A percentile compares a stretch with the other conserved stretches of the same genome.
phyloP scores from a whole-genome alignment of 345 rosid genomes.

The Psidium friedrichsthalianum region DNA sequence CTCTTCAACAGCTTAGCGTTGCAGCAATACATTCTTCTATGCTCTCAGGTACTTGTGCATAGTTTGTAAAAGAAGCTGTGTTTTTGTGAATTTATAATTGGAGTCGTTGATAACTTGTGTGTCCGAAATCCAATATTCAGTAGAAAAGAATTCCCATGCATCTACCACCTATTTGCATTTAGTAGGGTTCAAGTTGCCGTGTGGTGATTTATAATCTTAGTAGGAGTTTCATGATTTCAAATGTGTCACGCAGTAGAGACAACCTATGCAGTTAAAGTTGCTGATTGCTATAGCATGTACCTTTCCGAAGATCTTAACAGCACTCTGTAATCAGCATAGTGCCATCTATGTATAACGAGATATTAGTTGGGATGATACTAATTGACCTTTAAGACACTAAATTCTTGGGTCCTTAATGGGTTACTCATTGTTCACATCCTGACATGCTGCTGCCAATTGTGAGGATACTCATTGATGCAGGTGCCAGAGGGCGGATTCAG shows the following conservation, averaged over 20 bases:
- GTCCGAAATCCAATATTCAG: neutral
- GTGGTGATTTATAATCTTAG: neutral
- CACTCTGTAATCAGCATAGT: neutral
- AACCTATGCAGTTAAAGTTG: neutral
- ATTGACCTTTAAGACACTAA: neutral
- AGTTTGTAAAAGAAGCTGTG: neutral
- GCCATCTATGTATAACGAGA: neutral
- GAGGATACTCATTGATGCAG: slow-evolving; percentile 20
- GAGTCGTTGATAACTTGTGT: neutral
- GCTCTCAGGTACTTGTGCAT: slow-evolving; percentile 54
- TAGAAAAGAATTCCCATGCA: neutral
- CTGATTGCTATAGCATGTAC: neutral
- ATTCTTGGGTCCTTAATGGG: neutral
- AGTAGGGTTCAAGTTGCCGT: neutral
- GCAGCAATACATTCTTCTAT: slow-evolving; percentile 73
- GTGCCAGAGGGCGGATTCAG: slow-evolving; percentile 62
- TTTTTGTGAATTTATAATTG: neutral
- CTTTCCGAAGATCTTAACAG: neutral
- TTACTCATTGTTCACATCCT: neutral
- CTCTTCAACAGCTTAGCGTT: slow-evolving; percentile 62
- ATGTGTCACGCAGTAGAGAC: neutral
- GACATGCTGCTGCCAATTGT: neutral
- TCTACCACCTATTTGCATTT: neutral
- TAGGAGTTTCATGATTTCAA: neutral
- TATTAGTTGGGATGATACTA: neutral